Percentiles rank a stretch among this genome's conserved stretches.
Conservation (phyloP, 202 grass and related monocot species). For the Elaeis oleifera region DNA sequence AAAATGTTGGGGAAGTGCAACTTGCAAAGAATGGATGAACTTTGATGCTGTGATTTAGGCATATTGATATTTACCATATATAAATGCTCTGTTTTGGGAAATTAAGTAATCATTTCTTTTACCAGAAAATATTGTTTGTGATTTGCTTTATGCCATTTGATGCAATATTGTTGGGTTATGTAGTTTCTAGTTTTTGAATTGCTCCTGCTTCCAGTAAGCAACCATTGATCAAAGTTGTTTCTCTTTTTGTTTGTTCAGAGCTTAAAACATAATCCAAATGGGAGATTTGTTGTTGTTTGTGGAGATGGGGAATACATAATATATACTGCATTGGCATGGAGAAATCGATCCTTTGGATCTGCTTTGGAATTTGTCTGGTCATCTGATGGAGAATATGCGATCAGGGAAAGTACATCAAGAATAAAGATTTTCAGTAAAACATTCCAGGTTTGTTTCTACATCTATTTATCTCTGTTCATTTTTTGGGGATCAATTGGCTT, state of each 20-base stretch:
- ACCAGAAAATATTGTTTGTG: not conserved
- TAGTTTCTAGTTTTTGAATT: constrained; percentile 7
- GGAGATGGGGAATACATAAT: constrained; percentile 87
- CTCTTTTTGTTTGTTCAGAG: constrained; percentile 41
- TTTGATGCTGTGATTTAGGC: no score
- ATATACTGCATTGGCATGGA: constrained; percentile 87
- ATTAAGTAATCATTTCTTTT: no score
- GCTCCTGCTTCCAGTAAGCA: constrained; percentile 8
- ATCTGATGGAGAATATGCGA: constrained; percentile 82
- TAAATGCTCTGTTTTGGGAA: no score
- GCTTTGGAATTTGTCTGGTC: constrained; percentile 92
- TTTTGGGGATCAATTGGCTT: not conserved
- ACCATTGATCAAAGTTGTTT: constrained; percentile 1
- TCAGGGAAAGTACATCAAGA: constrained; percentile 91
- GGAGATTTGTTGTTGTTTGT: constrained; percentile 85
- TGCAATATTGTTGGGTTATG: not conserved
- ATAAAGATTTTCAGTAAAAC: constrained; percentile 88
- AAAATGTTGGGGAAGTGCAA: no score
- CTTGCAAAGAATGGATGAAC: no score
- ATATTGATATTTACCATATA: no score
- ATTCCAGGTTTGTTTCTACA: constrained; percentile 55
- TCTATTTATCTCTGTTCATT: not conserved
- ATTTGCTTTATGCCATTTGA: not conserved
- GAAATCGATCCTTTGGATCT: constrained; percentile 94
- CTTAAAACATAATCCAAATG: constrained; percentile 75